Evolutionary conservation across 2,329 filamentous ascomycete genomes (phyloP), one percentile per base, ranked within the genome.

Genomic region (Mycogone perniciosa): DNA sequence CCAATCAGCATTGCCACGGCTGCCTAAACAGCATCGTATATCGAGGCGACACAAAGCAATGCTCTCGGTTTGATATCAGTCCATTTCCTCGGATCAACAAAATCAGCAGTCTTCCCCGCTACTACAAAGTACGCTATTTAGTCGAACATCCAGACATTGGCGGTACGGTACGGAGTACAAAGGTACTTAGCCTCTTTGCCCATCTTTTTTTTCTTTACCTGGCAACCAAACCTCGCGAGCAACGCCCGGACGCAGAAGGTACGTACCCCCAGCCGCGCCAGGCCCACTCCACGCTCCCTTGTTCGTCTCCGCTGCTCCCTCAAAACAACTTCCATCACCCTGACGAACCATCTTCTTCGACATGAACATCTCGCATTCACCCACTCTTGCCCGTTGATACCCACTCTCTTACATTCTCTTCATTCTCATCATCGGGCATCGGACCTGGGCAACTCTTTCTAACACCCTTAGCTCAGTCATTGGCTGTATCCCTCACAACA

Each of bases 291-390:
- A 56, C 54, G 55, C 63, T 60, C 59, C 57, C 65, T 57, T 63
- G 60, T 44, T 31, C 31, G 48, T 42, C 61, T 57, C 54, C 60
- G 62, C 60, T 62, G 59, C 64, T 65, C 58, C 40, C 61, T 66
- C 64, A 68, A 68, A 67, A 68, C 65, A 68, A 62, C 60, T 62
- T 63, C 53, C 62, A 62, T 61, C 60, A 58, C 60, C 64, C 62
- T 67, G 64, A 66, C 62, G 42, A 60, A 55, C 27, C 56, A 53
- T 55, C 59, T 55, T 50, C 62, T 55, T 60, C 49, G 60, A 63
- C 64, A 67, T 65, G 65, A 66, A 65, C 64, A 68, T 53, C 62
- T 62, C 63, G 56, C 55, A 57, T 60, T 61, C 60, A 54, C 58
- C 55, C 56, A 54, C 56, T 56, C 53, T 48, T 56, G 52, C 50